Base-by-base conservation (phyloP, 352 stramenopile species). In the Phytophthora cactorum region DNA sequence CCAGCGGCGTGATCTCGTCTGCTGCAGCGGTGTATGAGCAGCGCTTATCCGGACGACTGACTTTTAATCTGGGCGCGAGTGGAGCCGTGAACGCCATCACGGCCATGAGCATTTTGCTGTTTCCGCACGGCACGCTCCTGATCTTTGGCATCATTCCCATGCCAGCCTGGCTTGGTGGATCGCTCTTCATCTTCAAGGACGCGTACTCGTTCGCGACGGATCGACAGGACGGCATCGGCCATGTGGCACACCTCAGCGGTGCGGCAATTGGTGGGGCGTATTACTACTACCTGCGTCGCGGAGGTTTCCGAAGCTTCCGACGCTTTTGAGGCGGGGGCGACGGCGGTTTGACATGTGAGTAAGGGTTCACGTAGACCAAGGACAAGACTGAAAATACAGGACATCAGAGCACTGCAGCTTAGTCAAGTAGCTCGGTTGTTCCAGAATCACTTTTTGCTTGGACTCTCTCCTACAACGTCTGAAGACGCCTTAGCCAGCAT, bases 71-170 rank as follows among this genome's bases (percentile, higher is more conserved):
- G 25, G 88, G 88, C 8, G 85, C 85, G 1, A 93, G 82, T 53
- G 84, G 84, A n/a, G 85, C 84, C 3, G 84, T 95, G 22, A 95
- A 93, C 68, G 82, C 79, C 28, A 88, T 95, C 59, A 93, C 82
- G 43, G 77, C 85, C 29, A 72, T 93, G 55, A 91, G 72, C 58
- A 85, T 92, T 28, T 65, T 92, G 52, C 54, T 91, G 2, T 91
- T 82, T 56, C 88, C 88, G 46, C 82, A 88, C 57, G 79, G 75
- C 31, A 95, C 83, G 50, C 66, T 93, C 52, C 68, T 89, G 28
- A 84, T 95, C 60, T 94, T 95, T 51, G 82, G 82, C 31, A 81
- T 93, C 32, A 22, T 95, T 8, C 86, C 88, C 6, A 77, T 95
- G 59, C 88, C 88, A 2, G 86, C 84, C 44, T 95, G 86, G 79